These are phyloP conservation scores for Capsicum chinense DNA, from an alignment of 257 asterid genomes.

Conservation along the genomic window DNA sequence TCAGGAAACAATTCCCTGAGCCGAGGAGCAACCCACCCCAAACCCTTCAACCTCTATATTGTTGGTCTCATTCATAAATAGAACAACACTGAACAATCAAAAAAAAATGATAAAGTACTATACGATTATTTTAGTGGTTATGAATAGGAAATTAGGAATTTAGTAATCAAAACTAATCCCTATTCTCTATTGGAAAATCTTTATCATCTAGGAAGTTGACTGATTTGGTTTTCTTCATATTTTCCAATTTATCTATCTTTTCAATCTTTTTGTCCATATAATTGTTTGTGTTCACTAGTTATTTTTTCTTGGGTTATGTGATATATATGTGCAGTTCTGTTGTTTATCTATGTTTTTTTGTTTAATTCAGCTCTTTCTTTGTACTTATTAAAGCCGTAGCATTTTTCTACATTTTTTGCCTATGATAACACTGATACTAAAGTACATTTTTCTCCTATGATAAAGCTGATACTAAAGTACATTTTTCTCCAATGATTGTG, in stretches of 20 bases:
- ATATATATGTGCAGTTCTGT: background rate
- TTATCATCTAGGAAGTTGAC: background rate
- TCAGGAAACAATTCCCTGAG: too few species aligned
- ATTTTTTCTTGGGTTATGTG: background rate
- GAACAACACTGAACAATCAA: too few species aligned
- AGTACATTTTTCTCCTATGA: background rate
- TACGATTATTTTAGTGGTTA: background rate
- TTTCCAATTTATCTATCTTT: background rate
- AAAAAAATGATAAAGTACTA: too few species aligned
- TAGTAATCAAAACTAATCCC: conserved; percentile 1
- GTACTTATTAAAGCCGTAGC: conserved; percentile 10
- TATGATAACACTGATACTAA: conserved; percentile 33
- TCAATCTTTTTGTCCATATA: background rate
- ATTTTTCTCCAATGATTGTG: conserved; percentile 14
- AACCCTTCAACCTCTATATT: too few species aligned
- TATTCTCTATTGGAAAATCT: background rate
- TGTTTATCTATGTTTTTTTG: background rate
- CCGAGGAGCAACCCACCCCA: too few species aligned
- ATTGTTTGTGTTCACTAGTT: background rate
- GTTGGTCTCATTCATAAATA: too few species aligned
- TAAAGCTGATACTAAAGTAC: conserved; percentile 24
- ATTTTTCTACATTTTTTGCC: background rate
- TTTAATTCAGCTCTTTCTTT: background rate
- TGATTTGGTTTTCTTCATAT: conserved; percentile 19
- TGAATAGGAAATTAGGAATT: background rate